phyloP scores from a whole-genome alignment of 2,329 filamentous ascomycete species.

The Acarospora socialis region DNA sequence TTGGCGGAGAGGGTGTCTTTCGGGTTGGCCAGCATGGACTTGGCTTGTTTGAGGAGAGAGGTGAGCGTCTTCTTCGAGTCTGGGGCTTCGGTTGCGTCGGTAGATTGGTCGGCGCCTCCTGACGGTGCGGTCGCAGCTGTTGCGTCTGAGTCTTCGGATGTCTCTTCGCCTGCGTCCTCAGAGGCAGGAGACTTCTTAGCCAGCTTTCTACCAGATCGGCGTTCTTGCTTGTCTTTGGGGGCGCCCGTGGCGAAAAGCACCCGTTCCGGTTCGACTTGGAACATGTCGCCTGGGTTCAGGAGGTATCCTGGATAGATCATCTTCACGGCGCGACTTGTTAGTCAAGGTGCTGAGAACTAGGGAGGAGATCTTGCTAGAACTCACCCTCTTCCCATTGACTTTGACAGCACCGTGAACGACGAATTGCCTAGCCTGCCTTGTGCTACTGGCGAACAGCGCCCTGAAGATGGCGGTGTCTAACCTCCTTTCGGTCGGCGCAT shows the following conservation, averaged over 20 bases:
- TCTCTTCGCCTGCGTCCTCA: conserved; percentile 6
- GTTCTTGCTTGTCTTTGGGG: conserved; percentile 41
- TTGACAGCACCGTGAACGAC: conserved; percentile 85
- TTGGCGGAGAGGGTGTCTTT: conserved; percentile 45
- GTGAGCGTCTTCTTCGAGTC: conserved; percentile 34
- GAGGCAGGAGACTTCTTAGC: conserved; percentile 8
- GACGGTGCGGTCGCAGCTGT: conserved; percentile 4
- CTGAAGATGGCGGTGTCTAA: conserved; percentile 91
- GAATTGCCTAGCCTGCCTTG: conserved; percentile 85
- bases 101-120: not conserved
- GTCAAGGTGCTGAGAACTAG: not conserved
- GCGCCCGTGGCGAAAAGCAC: conserved; percentile 80
- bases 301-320: conserved; percentile 87
- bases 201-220: conserved; percentile 22
- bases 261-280: conserved; percentile 80
- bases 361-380: conserved; percentile 13
- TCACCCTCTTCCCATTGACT: conserved; percentile 90
- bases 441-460: conserved; percentile 84
- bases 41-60: conserved; percentile 42
- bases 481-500: conserved; percentile 76
- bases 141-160: too few relatives aligned
- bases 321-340: too few relatives aligned
- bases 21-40: conserved; percentile 42
- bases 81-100: conserved; percentile 16
- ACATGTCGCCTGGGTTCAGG: conserved; percentile 95